Percentiles rank a stretch among this genome's conserved stretches.
These are phyloP conservation scores for Vachellia pachyceras DNA, from an alignment of 306 rosid genomes.

Conservation along the genomic window DNA sequence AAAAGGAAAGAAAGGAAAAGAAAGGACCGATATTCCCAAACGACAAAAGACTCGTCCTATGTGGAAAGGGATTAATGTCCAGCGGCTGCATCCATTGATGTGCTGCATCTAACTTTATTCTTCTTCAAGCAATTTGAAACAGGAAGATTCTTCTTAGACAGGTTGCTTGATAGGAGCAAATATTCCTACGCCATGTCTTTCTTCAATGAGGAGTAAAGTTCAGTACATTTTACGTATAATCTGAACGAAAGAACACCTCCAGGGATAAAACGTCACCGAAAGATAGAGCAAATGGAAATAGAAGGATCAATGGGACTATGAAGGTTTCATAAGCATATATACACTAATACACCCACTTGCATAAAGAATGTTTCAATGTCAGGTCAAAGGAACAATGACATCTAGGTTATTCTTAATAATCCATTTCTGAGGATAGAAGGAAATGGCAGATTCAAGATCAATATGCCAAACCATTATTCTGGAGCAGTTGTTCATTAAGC, in stretches of 20 bases:
- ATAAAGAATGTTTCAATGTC: slow-evolving; percentile 32
- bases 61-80: slow-evolving; percentile 7
- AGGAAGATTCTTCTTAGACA: slow-evolving; percentile 5
- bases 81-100: not conserved
- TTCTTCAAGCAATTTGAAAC: slow-evolving; percentile 22
- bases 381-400: slow-evolving; percentile 52
- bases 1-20: too few species aligned
- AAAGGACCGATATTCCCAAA: not conserved
- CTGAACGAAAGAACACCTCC: not conserved
- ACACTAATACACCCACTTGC: slow-evolving; percentile 40
- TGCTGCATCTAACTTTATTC: slow-evolving; percentile 6
- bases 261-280: slow-evolving; percentile 15
- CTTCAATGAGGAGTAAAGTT: slow-evolving; percentile 29
- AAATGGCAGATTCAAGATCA: slow-evolving; percentile 50
- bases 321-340: slow-evolving; percentile 29
- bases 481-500: slow-evolving; percentile 66
- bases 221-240: slow-evolving; percentile 5
- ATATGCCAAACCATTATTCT: slow-evolving; percentile 82
- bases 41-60: not conserved
- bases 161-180: slow-evolving; percentile 32
- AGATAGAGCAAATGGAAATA: slow-evolving; percentile 9
- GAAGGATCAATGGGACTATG: slow-evolving; percentile 18
- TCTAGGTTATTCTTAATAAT: slow-evolving; percentile 61
- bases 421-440: slow-evolving; percentile 72
- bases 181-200: slow-evolving; percentile 15